Percentiles rank a stretch among this genome's conserved stretches.
Evolutionary conservation across 768 basidiomycete genomes (phyloP).

Genomic region (Trametes meyenii): DNA sequence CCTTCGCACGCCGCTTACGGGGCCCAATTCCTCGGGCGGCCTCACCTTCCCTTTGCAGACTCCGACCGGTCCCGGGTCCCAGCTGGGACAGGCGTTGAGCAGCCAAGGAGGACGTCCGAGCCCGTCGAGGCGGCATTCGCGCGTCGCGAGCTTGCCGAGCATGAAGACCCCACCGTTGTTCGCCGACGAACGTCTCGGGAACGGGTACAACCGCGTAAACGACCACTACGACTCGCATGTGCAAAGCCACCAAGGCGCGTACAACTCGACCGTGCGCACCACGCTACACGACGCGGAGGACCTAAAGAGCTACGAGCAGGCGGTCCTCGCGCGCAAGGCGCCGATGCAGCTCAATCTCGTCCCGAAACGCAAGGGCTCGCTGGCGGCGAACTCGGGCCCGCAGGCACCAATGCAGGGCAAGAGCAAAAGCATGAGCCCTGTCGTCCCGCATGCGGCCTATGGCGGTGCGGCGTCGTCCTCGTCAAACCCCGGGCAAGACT

Average conservation of each 20-base stretch:
- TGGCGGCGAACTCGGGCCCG: conserved; percentile 19
- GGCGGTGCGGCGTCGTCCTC: conserved; percentile 1
- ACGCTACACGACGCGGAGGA: conserved; percentile 55
- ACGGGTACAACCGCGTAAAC: conserved; percentile 10
- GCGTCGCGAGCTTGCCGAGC: conserved; percentile 71
- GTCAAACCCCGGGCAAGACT: not conserved
- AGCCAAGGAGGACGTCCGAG: conserved; percentile 25
- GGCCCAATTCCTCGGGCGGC: conserved; percentile 28
- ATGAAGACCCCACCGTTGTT: conserved; percentile 61
- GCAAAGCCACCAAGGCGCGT: conserved; percentile 25
- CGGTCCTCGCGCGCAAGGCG: conserved; percentile 69
- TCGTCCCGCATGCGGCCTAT: conserved; percentile 18
- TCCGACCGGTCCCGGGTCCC: conserved; percentile 25
- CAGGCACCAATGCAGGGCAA: conserved; percentile 19
- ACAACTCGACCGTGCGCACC: conserved; percentile 32
- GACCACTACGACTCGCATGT: conserved; percentile 15
- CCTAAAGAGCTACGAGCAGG: conserved; percentile 71
- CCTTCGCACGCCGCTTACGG: conserved; percentile 64
- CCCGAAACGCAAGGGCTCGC: conserved; percentile 39
- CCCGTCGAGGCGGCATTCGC: conserved; percentile 44
- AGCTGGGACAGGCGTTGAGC: conserved; percentile 24
- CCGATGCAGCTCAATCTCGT: conserved; percentile 60
- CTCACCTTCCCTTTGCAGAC: conserved; percentile 24
- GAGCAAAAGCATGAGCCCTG: conserved; percentile 28
- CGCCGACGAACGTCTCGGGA: conserved; percentile 23